A percentile compares a stretch with the other conserved stretches of the same genome.
These are phyloP conservation scores for Erodium texanum DNA, from an alignment of 441 rosid genomes.

Conservation along the genomic window DNA sequence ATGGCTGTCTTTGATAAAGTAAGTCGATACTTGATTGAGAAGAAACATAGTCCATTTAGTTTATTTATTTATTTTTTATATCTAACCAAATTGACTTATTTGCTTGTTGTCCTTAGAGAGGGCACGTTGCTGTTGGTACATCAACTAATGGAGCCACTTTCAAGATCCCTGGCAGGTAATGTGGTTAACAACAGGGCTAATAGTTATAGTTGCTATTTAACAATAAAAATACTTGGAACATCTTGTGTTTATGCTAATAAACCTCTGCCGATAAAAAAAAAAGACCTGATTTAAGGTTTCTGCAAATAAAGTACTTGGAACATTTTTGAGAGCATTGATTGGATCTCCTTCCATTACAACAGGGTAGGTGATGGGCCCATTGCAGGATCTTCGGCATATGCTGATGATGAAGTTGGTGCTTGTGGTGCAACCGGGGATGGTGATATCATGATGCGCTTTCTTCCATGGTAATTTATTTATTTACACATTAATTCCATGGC, in stretches of 20 bases:
- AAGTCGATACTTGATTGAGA: slow-evolving; percentile 19
- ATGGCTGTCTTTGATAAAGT: slow-evolving; percentile 87
- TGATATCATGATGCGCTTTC: slow-evolving; percentile 93
- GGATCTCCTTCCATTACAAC: slow-evolving; percentile 15
- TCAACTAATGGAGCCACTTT: slow-evolving; percentile 94
- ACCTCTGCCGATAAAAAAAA: background rate
- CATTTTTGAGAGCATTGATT: slow-evolving; percentile 2
- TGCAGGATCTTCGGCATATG: slow-evolving; percentile 77
- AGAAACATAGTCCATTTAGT: background rate
- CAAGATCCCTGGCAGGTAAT: slow-evolving; percentile 89
- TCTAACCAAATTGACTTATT: slow-evolving; percentile 14
- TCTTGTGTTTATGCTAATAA: background rate
- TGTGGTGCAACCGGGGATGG: slow-evolving; percentile 97
- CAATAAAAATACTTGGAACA: background rate
- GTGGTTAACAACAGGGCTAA: slow-evolving; percentile 1
- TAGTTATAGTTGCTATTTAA: background rate
- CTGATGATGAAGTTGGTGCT: slow-evolving; percentile 78
- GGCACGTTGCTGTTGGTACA: slow-evolving; percentile 85
- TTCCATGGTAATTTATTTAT: slow-evolving; percentile 75
- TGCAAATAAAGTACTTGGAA: background rate
- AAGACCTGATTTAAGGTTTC: background rate
- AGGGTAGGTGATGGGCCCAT: slow-evolving; percentile 97
- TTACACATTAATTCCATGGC: background rate
- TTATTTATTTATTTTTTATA: background rate
- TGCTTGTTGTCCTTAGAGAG: slow-evolving; percentile 37